phyloP scores from a whole-genome alignment of 2,329 filamentous ascomycete genomes.

The Epicoccum nigrum region DNA sequence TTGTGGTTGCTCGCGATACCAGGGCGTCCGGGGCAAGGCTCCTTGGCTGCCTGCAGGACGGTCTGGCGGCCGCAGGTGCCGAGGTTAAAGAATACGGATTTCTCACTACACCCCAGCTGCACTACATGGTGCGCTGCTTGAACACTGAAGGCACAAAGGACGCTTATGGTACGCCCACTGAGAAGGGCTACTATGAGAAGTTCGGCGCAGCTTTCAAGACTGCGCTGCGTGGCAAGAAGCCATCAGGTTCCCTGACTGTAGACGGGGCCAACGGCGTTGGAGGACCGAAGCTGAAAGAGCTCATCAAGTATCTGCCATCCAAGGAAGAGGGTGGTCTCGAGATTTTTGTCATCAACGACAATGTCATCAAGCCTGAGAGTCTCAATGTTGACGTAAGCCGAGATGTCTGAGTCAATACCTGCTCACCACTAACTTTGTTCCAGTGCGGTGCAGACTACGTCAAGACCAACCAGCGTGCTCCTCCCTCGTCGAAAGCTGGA shows the following conservation, averaged over 20 bases:
- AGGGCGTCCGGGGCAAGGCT: slow-evolving; percentile 88
- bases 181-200: slow-evolving; percentile 95
- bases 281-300: slow-evolving; percentile 84
- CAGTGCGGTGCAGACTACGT: slow-evolving; percentile 95
- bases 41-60: slow-evolving; percentile 77
- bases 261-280: slow-evolving; percentile 98
- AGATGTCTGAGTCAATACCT: not conserved
- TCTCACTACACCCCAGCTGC: slow-evolving; percentile 94
- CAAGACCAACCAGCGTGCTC: slow-evolving; percentile 93
- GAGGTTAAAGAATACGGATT: slow-evolving; percentile 85
- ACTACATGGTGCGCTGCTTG: slow-evolving; percentile 92
- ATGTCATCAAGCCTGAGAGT: slow-evolving; percentile 85
- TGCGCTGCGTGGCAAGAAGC: slow-evolving; percentile 74
- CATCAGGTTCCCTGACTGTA: slow-evolving; percentile 77
- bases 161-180: slow-evolving; percentile 86
- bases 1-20: slow-evolving; percentile 91
- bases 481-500: slow-evolving; percentile 78
- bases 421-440: slow-evolving; percentile 18
- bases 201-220: slow-evolving; percentile 81
- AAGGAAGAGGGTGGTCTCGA: slow-evolving; percentile 71
- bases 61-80: slow-evolving; percentile 75
- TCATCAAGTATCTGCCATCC: slow-evolving; percentile 80
- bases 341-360: slow-evolving; percentile 89
- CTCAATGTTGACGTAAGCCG: slow-evolving; percentile 80
- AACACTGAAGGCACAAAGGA: slow-evolving; percentile 90